Base-by-base conservation (phyloP, 352 stramenopile species). In the Phytophthora syringae region DNA sequence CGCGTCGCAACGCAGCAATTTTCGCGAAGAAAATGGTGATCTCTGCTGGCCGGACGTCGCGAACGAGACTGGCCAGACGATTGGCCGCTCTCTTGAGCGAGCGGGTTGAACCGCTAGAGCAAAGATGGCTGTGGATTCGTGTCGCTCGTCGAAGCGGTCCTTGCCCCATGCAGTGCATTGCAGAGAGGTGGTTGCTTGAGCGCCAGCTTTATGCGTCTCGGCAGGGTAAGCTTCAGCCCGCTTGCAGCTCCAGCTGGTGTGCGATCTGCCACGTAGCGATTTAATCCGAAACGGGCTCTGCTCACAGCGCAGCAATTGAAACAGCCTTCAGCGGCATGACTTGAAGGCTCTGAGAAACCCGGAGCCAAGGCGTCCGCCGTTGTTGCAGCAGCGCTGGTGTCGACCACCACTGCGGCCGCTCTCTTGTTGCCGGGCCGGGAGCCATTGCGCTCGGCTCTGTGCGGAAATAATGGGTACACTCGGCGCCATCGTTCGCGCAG, bases 401-500 rank as follows among this genome's bases (percentile, higher is more conserved):
- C 5, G 9, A 32, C n/a, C n/a, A n/a, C n/a, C n/a, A n/a, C n/a
- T n/a, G n/a, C n/a, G 42, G n/a, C 56, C 45, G 36, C 55, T 56
- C 47, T 60, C 45, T 45, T 63, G 57, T 67, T 50, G 50, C 37
- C 24, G 15, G 21, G 36, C 25, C 11, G 22, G 52, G 47, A 63
- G 58, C 58, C 52, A 64, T 62, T 53, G 24, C 50, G 64, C 39
- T 36, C 52, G 27, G 20, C 60, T 73, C 36, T 73, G 65, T 55
- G 54, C 59, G 28, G 37, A 15, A 73, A 69, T 52, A 58, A 58
- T 73, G 65, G 60, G 52, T 71, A 68, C 67, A 28, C 50, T 68
- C 21, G 37, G 51, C 34, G 48, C 44, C 54, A 64, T 74, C 45
- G 42, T 61, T 60, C 47, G 42, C 63, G 62, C 57, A 72, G 63